These are phyloP conservation scores for Colletotrichum cuscutae DNA, from an alignment of 2,329 filamentous ascomycete species.

Conservation along the genomic window DNA sequence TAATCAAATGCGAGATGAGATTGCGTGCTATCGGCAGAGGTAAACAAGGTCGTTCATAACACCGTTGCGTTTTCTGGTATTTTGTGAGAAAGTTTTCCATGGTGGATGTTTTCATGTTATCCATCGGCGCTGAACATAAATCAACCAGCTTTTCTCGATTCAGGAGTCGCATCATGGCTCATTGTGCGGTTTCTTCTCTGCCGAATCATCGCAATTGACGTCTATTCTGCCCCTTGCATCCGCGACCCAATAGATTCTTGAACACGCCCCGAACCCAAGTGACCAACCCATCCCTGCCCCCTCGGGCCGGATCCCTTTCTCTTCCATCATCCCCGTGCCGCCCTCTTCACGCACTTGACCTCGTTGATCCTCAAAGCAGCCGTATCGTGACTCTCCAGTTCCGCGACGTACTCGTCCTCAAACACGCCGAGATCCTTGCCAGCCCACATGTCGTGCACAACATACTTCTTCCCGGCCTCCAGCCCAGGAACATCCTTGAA, in stretches of 20 bases:
- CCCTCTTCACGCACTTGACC: constrained; percentile 33
- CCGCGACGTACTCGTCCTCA: constrained; percentile 40
- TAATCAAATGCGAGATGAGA: constrained; percentile 18
- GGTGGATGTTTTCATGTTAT: not conserved
- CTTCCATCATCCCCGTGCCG: not conserved
- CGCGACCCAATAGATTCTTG: not conserved
- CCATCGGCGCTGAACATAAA: not conserved
- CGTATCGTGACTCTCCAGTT: constrained; percentile 49
- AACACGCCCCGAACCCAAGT: not conserved
- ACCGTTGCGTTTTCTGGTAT: not conserved
- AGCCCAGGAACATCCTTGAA: constrained; percentile 58
- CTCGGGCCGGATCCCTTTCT: not conserved
- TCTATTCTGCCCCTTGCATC: constrained; percentile 10
- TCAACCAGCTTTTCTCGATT: not conserved
- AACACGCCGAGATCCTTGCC: constrained; percentile 51
- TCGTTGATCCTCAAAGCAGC: constrained; percentile 40
- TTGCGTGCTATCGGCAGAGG: constrained; percentile 1
- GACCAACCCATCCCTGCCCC: not conserved
- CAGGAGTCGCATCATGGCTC: not conserved
- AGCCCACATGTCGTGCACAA: constrained; percentile 58
- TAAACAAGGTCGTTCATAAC: not conserved
- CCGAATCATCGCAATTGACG: not conserved
- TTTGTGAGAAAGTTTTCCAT: not conserved
- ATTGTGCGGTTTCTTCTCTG: not conserved
- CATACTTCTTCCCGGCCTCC: constrained; percentile 42